Conservation (phyloP, 1,139 yeast species). For the Geotrichum restrictum region DNA sequence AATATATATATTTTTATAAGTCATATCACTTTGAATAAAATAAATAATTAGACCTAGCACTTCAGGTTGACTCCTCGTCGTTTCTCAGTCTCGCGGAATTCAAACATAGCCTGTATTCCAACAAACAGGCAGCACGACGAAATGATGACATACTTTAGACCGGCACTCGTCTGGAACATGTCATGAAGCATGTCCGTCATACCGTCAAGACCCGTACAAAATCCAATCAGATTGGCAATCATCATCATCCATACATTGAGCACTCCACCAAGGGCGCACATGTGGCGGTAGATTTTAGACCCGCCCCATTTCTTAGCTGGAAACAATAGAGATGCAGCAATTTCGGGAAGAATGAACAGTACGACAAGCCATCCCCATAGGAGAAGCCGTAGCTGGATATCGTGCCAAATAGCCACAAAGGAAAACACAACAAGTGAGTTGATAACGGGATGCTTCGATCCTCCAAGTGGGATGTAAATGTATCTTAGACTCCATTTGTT, state of each 20-base stretch:
- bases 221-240: slow-evolving; percentile 92
- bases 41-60: slow-evolving; percentile 51
- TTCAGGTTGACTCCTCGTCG: slow-evolving; percentile 77
- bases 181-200: slow-evolving; percentile 59
- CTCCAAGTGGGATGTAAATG: slow-evolving; percentile 86
- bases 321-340: slow-evolving; percentile 51
- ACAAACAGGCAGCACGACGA: slow-evolving; percentile 68
- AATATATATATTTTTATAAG: neutral
- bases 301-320: slow-evolving; percentile 35
- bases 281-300: slow-evolving; percentile 62
- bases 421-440: slow-evolving; percentile 87
- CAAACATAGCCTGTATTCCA: slow-evolving; percentile 93
- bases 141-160: slow-evolving; percentile 59
- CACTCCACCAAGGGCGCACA: slow-evolving; percentile 85
- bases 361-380: slow-evolving; percentile 97
- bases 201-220: slow-evolving; percentile 89
- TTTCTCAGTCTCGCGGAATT: slow-evolving; percentile 78
- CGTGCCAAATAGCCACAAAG: slow-evolving; percentile 98
- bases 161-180: slow-evolving; percentile 67
- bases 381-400: slow-evolving; percentile 76
- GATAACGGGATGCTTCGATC: slow-evolving; percentile 58
- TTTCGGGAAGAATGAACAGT: slow-evolving; percentile 82
- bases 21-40: too few relatives aligned
- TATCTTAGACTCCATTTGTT: slow-evolving; percentile 82
- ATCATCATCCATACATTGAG: slow-evolving; percentile 96